A percentile compares a stretch with the other conserved stretches of the same genome.
Evolutionary conservation across 192 early-diverging fungal genomes (phyloP).

Genomic region (Coemansia sp.): DNA sequence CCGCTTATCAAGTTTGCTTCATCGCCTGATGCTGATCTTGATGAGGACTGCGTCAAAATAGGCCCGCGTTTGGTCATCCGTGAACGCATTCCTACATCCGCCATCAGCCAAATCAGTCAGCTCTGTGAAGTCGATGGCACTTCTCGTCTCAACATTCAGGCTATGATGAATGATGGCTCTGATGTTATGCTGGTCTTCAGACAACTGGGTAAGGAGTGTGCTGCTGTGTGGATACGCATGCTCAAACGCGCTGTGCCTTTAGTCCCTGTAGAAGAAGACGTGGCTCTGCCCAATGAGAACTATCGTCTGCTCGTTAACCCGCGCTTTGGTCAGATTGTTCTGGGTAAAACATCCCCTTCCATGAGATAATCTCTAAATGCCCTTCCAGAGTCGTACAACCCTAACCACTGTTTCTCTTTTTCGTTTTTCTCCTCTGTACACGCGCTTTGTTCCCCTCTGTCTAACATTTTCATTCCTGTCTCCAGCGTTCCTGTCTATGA

Average conservation of each 20-base stretch:
- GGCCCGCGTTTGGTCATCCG: conserved; percentile 20
- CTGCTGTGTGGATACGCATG: conserved; percentile 41
- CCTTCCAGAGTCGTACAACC: too few relatives aligned
- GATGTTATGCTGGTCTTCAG: conserved; percentile 21
- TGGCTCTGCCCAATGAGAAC: conserved; percentile 17
- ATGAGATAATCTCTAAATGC: background rate
- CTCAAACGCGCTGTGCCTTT: conserved; percentile 27
- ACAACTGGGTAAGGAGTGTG: conserved; percentile 24
- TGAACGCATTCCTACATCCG: conserved; percentile 15
- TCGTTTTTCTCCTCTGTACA: background rate
- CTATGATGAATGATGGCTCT: conserved; percentile 15
- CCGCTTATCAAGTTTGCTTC: conserved; percentile 31
- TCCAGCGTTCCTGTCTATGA: background rate
- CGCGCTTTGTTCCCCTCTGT: background rate
- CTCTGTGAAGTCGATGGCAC: conserved; percentile 29
- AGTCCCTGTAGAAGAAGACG: conserved; percentile 22
- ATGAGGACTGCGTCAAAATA: conserved; percentile 1
- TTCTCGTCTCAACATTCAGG: conserved; percentile 29
- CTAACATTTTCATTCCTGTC: background rate
- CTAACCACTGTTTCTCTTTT: background rate
- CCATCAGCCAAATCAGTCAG: conserved; percentile 39
- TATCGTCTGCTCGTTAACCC: conserved; percentile 39
- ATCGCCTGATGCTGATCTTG: conserved; percentile 10
- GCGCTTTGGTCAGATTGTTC: conserved; percentile 12
- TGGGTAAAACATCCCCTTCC: conserved; percentile 7